phyloP scores from a whole-genome alignment of 2,329 filamentous ascomycete genomes.

The Dactylellina leptospora region DNA sequence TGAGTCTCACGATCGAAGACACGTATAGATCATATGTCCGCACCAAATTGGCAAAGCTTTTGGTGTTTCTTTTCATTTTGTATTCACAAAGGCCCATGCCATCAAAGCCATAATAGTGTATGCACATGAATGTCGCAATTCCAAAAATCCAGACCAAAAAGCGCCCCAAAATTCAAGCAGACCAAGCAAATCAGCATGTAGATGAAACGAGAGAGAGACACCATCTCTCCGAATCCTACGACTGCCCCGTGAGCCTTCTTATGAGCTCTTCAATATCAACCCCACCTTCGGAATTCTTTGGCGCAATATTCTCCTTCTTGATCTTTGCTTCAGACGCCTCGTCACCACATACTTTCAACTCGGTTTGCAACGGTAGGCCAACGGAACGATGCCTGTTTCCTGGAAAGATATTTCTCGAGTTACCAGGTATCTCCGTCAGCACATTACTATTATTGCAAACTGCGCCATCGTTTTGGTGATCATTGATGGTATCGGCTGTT shows the following conservation, averaged over 20 bases:
- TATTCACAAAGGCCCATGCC: neutral
- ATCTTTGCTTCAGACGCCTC: neutral
- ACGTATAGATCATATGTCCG: too few species aligned
- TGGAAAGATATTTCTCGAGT: constrained; percentile 1
- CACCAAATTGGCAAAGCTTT: too few species aligned
- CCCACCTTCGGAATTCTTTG: constrained; percentile 16
- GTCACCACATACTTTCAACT: constrained; percentile 36
- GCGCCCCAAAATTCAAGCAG: neutral
- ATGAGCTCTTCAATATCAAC: constrained; percentile 50
- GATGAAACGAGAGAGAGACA: too few species aligned
- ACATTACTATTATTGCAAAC: constrained; percentile 12
- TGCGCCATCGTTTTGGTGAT: constrained; percentile 4
- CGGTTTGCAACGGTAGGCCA: constrained; percentile 40
- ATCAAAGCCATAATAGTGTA: too few species aligned
- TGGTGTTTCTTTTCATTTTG: neutral
- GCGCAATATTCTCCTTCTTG: constrained; percentile 44
- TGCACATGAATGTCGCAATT: too few species aligned
- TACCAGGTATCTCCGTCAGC: constrained; percentile 25
- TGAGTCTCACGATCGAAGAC: too few species aligned
- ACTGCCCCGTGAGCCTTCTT: constrained; percentile 43
- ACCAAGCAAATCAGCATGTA: neutral
- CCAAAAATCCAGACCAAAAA: too few species aligned
- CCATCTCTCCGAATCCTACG: too few species aligned
- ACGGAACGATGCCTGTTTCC: constrained; percentile 7
- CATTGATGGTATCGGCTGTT: constrained; percentile 2